Base-by-base conservation (phyloP, 2,329 filamentous ascomycete species). In the Monosporascus sp. region DNA sequence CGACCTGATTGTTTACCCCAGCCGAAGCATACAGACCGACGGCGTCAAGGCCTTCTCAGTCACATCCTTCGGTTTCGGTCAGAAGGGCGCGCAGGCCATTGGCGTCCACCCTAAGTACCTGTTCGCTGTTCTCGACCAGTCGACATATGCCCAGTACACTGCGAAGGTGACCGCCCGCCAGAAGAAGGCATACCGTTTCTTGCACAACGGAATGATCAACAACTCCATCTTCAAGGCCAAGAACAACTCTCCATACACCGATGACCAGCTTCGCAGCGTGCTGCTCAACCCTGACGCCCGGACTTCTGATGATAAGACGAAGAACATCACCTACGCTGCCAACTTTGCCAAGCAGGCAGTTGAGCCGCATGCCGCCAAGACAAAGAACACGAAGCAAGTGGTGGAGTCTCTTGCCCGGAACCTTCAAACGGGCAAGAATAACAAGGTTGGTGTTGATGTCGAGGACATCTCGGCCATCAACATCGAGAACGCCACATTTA, bases 21-120 rank as follows among this genome's bases (percentile, higher is more conserved):
- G 89, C 75, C 89, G 89, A 65, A 89, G 85, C 72, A 92, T 99
- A 64, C 94, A 99, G 78, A 99, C 94, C 7, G 94, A 99, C 66
- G 94, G 94, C 59, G 81, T 99, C 79, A 99, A 97, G 78, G 95
- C 94, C 15, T 97, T 99, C 82, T 96, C 91, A 1, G 91, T 99
- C 59, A 99, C 95, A 7, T 99, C 95, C 0, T 99, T 99, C 72
- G 94, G 94, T 74, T 99, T 99, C 79, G 94, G 94, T 63, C 94
- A 99, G 74, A 99, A 99, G 84, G 94, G 94, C 68, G 90, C 94
- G 26, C 95, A 99, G 74, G 93, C 89, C 44, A 95, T 99, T 66
- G 94, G 93, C 79, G 88, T 99, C 50, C 94, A 99, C 72, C 91
- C 95, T 68, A 63, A 89, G 75, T 99, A 97, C 73, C 83, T 99